These are phyloP conservation scores for Plantago lanceolata DNA, from an alignment of 305 asterid species.

Conservation along the genomic window DNA sequence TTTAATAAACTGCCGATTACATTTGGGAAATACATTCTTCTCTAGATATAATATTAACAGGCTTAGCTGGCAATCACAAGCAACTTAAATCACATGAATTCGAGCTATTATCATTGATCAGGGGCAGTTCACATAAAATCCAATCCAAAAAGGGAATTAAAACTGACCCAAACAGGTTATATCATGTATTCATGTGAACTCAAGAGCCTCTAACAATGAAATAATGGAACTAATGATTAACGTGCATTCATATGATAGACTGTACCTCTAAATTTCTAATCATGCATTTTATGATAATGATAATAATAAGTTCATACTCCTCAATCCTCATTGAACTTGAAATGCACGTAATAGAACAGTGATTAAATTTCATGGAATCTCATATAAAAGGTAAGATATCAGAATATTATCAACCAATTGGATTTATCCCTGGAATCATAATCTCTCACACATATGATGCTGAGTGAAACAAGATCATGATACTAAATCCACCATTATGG, in stretches of 20 bases:
- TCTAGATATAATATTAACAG: not conserved
- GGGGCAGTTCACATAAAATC: not conserved
- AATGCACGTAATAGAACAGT: too few species aligned
- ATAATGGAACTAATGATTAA: not conserved
- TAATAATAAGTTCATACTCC: too few species aligned
- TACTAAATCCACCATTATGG: not conserved
- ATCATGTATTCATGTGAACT: too few species aligned
- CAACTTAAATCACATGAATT: not conserved
- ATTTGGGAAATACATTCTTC: not conserved
- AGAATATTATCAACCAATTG: not conserved
- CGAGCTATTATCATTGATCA: too few species aligned
- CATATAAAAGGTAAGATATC: too few species aligned
- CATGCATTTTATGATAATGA: too few species aligned
- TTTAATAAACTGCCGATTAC: constrained; percentile 5
- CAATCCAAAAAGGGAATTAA: not conserved
- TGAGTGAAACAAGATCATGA: not conserved
- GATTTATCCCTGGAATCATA: not conserved
- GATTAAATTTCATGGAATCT: too few species aligned
- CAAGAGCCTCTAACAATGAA: too few species aligned
- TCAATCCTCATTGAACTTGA: too few species aligned
- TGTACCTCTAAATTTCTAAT: too few species aligned
- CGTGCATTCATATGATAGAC: not conserved
- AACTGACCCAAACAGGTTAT: not conserved
- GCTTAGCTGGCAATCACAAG: constrained; percentile 7
- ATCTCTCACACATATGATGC: not conserved